Conservation (phyloP, 2,329 filamentous ascomycete species). For the Fusarium penzigii region DNA sequence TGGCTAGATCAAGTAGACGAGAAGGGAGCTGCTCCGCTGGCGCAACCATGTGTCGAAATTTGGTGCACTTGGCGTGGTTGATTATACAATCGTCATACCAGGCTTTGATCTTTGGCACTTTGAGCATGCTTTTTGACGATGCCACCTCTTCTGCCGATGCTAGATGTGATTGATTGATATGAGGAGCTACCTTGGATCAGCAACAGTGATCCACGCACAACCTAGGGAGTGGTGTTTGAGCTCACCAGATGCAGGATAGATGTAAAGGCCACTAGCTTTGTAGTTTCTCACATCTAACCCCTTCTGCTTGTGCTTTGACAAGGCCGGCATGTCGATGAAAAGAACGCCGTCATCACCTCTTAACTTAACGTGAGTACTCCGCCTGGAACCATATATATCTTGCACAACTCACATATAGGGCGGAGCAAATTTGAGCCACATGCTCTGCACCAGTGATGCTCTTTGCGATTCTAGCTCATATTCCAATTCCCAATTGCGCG, state of each 20-base stretch:
- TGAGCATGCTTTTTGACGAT: conserved; percentile 5
- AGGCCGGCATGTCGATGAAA: no score
- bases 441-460: no score
- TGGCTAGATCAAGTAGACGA: not conserved
- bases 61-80: conserved; percentile 5
- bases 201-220: not conserved
- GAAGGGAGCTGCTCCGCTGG: not conserved
- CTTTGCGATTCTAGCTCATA: no score
- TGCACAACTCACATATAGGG: no score
- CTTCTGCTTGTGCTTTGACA: no score
- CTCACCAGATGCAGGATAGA: conserved; percentile 13
- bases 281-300: no score
- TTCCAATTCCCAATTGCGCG: no score
- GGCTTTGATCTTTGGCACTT: not conserved
- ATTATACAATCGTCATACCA: not conserved
- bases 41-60: conserved; percentile 4
- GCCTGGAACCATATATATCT: no score
- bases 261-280: not conserved
- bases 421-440: no score
- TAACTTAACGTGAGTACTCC: no score
- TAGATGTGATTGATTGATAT: not conserved
- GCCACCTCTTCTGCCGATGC: not conserved
- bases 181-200: not conserved
- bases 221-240: no score
- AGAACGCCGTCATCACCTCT: no score